Evolutionary conservation across 371 early-diverging fungal genomes (phyloP), one percentile per base, ranked within the genome.

Genomic region (Mortierella sp.): DNA sequence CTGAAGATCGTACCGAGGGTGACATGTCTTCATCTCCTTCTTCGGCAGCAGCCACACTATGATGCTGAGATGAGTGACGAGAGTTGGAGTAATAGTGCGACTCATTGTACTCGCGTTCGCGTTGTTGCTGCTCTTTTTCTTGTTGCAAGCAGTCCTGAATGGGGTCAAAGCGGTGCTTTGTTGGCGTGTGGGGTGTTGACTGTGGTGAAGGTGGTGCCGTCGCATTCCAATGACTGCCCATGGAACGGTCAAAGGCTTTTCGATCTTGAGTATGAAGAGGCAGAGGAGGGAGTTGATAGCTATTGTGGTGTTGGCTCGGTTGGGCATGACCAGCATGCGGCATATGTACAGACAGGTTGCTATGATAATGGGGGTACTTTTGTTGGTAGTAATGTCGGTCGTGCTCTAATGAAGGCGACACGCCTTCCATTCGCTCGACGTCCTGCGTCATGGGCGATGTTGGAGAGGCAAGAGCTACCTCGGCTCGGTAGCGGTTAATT

Each of bases 91-190:
- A 57, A 21, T 52, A 55, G 10, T 58, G 69, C 19, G 41, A 32
- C 11, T 58, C 63, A 45, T 55, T 53, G 38, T 63, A 48, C 24
- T 63, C 40, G n/a, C 63, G 63, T 47, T 60, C 58, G 43, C 53
- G 19, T n/a, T 63, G 76, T 60, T 66, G 68, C 52, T 74, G 59
- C 22, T 62, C 22, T 21, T 45, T 79, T 38, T 74, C 80, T 58
- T 81, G 81, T 55, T 81, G 81, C 38, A 81, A 16, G 24, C 81
- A 75, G 47, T 81, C 81, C 7, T 81, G 81, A 47, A 81, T 75
- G 5, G 81, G 81, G 28, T 81, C 81, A 58, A 81, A 81, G 0
- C 81, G 81, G 66, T 81, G 66, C 48, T 75, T 71, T 11, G 81
- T 75, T 3, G 81, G 81, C 13, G 81, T 81, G 21, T 81, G 81